A percentile compares a stretch with the other conserved stretches of the same genome.
These are phyloP conservation scores for Fraxinus sp. DNA, from an alignment of 305 asterid genomes.

Conservation along the genomic window DNA sequence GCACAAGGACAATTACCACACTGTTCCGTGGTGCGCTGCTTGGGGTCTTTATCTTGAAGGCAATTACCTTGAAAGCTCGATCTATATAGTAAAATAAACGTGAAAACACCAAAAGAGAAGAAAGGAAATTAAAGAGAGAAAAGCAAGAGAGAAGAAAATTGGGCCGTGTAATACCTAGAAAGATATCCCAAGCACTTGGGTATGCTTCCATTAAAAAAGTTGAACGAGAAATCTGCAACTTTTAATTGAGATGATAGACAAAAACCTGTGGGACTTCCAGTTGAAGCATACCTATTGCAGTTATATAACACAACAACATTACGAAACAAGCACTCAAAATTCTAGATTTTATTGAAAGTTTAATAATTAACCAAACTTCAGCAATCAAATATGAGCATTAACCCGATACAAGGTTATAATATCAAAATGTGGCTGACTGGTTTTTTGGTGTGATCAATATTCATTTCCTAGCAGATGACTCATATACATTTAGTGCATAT, in stretches of 20 bases:
- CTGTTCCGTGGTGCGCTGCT: conserved; percentile 70
- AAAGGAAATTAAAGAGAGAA: not conserved
- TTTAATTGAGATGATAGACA: conserved; percentile 68
- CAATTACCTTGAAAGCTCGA: conserved; percentile 85
- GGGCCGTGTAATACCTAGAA: conserved; percentile 53
- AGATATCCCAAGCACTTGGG: conserved; percentile 81
- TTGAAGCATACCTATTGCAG: conserved; percentile 58
- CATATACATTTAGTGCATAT: not conserved
- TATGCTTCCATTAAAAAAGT: conserved; percentile 72
- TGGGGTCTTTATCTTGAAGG: conserved; percentile 65
- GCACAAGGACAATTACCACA: conserved; percentile 57
- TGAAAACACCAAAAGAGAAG: conserved; percentile 6
- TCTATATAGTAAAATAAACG: conserved; percentile 33
- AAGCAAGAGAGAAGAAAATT: conserved; percentile 1
- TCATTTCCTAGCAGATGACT: not conserved
- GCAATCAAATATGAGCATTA: conserved; percentile 6
- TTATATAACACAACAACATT: conserved; percentile 12
- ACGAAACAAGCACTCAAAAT: conserved; percentile 8
- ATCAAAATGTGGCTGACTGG: not conserved
- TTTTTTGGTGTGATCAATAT: not conserved
- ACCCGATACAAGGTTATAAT: not conserved
- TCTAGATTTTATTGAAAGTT: conserved; percentile 1
- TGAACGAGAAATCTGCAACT: conserved; percentile 74
- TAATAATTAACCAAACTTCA: not conserved
- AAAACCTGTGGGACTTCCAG: conserved; percentile 51